phyloP scores from a whole-genome alignment of 2,329 filamentous ascomycete genomes.

The Colletotrichum neosansevieriae region DNA sequence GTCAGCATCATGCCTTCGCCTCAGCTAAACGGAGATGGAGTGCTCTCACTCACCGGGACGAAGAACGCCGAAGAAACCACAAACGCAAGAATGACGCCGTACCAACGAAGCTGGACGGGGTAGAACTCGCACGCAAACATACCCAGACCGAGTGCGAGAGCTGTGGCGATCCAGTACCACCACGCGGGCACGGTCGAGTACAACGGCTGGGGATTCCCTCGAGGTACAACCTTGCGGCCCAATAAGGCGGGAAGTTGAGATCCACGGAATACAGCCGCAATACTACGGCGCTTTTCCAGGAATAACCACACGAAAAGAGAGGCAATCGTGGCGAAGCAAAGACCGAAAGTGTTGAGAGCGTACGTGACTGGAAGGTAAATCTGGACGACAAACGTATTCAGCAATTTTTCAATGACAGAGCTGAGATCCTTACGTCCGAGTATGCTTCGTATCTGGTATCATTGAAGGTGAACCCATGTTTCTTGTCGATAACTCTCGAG shows the following conservation, averaged over 20 bases:
- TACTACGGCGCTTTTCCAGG: conserved; percentile 47
- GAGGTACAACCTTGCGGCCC: neutral
- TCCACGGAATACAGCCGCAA: conserved; percentile 26
- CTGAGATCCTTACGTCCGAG: conserved; percentile 46
- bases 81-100: conserved; percentile 47
- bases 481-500: conserved; percentile 58
- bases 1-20: neutral
- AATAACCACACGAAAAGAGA: conserved; percentile 49
- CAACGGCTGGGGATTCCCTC: conserved; percentile 30
- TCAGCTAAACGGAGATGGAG: conserved; percentile 50
- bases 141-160: conserved; percentile 44
- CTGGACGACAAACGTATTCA: conserved; percentile 8
- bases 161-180: conserved; percentile 44
- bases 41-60: conserved; percentile 43
- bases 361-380: conserved; percentile 59
- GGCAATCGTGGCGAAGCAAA: conserved; percentile 64
- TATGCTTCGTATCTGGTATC: conserved; percentile 58
- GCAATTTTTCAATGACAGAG: no score
- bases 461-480: conserved; percentile 54
- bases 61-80: conserved; percentile 47
- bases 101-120: conserved; percentile 48
- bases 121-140: conserved; percentile 49
- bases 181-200: conserved; percentile 43
- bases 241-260: conserved; percentile 2
- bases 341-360: conserved; percentile 62